These are phyloP conservation scores for Dryas drummondii DNA, from an alignment of 306 rosid genomes.

Conservation along the genomic window DNA sequence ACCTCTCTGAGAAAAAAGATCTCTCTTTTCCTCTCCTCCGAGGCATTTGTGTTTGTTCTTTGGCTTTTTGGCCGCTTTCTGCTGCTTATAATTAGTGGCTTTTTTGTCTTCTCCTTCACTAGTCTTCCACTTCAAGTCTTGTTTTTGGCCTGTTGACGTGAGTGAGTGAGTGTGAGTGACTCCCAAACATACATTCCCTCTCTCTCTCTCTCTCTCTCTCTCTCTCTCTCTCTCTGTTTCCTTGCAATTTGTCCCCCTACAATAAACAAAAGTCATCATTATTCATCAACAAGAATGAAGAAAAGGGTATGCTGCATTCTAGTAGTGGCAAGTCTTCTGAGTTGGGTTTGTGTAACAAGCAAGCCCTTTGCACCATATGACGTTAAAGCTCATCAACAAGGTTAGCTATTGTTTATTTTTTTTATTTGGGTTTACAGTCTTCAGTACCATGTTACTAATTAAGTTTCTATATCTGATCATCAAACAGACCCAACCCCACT, in stretches of 20 bases:
- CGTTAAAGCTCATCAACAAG: slow-evolving; percentile 11
- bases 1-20: background rate
- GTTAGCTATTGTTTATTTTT: background rate
- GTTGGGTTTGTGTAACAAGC: slow-evolving; percentile 29
- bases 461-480: background rate
- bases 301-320: background rate
- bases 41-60: no score
- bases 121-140: background rate
- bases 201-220: slow-evolving; percentile 7
- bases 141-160: no score
- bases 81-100: no score
- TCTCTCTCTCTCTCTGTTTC: background rate
- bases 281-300: slow-evolving; percentile 16
- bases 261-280: no score
- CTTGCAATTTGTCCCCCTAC: background rate
- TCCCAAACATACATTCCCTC: no score
- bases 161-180: no score
- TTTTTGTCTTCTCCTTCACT: slow-evolving; percentile 11
- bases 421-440: background rate
- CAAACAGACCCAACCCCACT: slow-evolving; percentile 23
- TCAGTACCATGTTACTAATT: background rate
- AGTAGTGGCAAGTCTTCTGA: slow-evolving; percentile 10
- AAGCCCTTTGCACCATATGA: slow-evolving; percentile 12
- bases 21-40: background rate
- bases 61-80: no score